Evolutionary conservation across 768 basidiomycete species (phyloP).

Genomic region (Boletus patriciae): DNA sequence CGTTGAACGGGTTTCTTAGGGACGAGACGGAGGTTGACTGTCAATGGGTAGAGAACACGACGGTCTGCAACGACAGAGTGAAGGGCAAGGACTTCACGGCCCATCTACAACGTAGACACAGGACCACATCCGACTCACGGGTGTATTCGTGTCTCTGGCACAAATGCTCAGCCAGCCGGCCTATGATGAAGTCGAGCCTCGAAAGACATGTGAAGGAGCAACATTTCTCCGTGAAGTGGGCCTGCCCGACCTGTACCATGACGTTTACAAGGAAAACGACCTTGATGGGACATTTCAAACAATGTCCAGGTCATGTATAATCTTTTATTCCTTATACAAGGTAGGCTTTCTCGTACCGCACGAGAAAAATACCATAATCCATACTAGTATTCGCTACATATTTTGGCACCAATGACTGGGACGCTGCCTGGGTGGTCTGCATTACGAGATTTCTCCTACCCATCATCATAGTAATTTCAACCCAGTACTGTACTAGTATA

Average conservation of each 20-base stretch:
- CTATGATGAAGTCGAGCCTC: conserved; percentile 8
- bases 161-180: background rate
- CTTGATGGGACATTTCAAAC: background rate
- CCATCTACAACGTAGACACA: background rate
- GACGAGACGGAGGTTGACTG: conserved; percentile 1
- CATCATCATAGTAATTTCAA: too few species aligned
- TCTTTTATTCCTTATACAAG: background rate
- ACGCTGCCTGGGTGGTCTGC: too few species aligned
- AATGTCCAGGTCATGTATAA: background rate
- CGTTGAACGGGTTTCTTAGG: background rate
- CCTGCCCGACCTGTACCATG: conserved; percentile 2
- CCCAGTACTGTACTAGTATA: too few species aligned
- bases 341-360: too few species aligned
- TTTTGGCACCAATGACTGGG: too few species aligned
- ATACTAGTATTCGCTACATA: too few species aligned
- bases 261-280: conserved; percentile 5
- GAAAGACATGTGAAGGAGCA: conserved; percentile 3
- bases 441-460: too few species aligned
- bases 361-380: too few species aligned
- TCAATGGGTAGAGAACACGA: background rate
- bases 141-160: background rate
- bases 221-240: background rate
- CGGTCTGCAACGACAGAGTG: conserved; percentile 1
- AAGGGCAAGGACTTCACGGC: background rate
- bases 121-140: background rate